phyloP scores from a whole-genome alignment of 2,329 filamentous ascomycete genomes.

The Lecanosticta acicola region DNA sequence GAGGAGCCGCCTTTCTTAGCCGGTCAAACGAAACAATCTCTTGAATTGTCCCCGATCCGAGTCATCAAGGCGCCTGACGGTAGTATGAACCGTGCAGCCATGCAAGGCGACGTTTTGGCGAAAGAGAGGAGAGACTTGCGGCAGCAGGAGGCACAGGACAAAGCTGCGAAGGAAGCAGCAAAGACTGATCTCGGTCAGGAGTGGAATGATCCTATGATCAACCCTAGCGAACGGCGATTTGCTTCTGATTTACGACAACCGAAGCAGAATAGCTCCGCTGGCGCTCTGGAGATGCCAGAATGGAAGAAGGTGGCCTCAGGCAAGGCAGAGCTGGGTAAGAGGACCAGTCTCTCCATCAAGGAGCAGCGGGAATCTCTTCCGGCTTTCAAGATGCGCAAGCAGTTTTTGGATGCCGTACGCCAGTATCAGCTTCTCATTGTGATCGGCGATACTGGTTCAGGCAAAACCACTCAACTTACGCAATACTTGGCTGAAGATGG shows the following conservation, averaged over 20 bases:
- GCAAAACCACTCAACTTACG: slow-evolving; percentile 93
- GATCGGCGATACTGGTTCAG: slow-evolving; percentile 93
- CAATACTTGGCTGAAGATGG: slow-evolving; percentile 93
- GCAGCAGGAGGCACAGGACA: slow-evolving; percentile 79
- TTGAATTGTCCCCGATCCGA: slow-evolving; percentile 90
- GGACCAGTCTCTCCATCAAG: slow-evolving; percentile 88
- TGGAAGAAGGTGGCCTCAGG: slow-evolving; percentile 78
- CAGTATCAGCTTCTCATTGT: slow-evolving; percentile 92
- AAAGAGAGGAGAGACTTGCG: slow-evolving; percentile 86
- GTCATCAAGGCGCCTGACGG: slow-evolving; percentile 97
- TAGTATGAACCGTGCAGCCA: slow-evolving; percentile 93
- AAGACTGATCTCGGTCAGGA: slow-evolving; percentile 81
- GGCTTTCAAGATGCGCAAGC: slow-evolving; percentile 79
- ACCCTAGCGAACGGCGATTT: slow-evolving; percentile 78
- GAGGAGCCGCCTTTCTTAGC: slow-evolving; percentile 95
- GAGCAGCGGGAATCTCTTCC: slow-evolving; percentile 86
- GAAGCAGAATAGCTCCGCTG: slow-evolving; percentile 47
- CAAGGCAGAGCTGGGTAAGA: slow-evolving; percentile 77
- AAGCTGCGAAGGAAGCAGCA: slow-evolving; percentile 64
- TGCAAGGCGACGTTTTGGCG: slow-evolving; percentile 81
- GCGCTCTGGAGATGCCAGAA: slow-evolving; percentile 69
- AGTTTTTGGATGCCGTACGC: slow-evolving; percentile 78
- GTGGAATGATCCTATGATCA: slow-evolving; percentile 96
- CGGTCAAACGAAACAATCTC: slow-evolving; percentile 91
- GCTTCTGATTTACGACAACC: slow-evolving; percentile 75